Evolutionary conservation across 768 basidiomycete species (phyloP).

Genomic region (Clitopilus passeckerianus): DNA sequence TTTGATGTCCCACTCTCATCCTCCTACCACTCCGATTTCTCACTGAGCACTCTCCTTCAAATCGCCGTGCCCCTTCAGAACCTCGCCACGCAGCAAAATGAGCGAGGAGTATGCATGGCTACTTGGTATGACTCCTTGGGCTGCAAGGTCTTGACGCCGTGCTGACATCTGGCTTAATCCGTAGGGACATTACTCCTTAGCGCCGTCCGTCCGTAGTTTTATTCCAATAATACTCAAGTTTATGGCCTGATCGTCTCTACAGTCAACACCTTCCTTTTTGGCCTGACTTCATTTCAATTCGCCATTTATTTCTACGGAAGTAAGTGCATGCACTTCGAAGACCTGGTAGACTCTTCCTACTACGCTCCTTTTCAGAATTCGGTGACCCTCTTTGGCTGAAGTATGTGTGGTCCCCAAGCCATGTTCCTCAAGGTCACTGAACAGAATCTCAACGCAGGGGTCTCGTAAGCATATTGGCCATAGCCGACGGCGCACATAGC

Average conservation of each 20-base stretch:
- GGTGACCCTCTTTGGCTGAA: not conserved
- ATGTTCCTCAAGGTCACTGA: not conserved
- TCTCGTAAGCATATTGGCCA: not conserved
- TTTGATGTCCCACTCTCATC: too few species aligned
- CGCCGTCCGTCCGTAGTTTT: not conserved
- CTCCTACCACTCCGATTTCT: too few species aligned
- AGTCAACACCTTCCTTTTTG: not conserved
- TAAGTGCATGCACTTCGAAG: not conserved
- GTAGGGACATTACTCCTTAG: not conserved
- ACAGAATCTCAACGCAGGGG: not conserved
- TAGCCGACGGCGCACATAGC: not conserved
- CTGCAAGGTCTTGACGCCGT: too few species aligned
- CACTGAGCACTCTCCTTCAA: too few species aligned
- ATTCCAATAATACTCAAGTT: not conserved
- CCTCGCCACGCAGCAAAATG: too few species aligned
- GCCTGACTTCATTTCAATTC: not conserved
- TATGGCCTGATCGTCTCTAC: not conserved
- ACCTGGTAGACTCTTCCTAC: not conserved
- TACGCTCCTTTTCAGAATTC: not conserved
- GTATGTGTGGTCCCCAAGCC: not conserved
- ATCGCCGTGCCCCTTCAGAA: too few species aligned
- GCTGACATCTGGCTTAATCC: too few species aligned
- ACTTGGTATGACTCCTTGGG: too few species aligned
- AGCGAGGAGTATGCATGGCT: too few species aligned
- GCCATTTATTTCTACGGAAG: not conserved